phyloP scores from a whole-genome alignment of 1,139 yeast genomes.

The Pichiaceae sp. region DNA sequence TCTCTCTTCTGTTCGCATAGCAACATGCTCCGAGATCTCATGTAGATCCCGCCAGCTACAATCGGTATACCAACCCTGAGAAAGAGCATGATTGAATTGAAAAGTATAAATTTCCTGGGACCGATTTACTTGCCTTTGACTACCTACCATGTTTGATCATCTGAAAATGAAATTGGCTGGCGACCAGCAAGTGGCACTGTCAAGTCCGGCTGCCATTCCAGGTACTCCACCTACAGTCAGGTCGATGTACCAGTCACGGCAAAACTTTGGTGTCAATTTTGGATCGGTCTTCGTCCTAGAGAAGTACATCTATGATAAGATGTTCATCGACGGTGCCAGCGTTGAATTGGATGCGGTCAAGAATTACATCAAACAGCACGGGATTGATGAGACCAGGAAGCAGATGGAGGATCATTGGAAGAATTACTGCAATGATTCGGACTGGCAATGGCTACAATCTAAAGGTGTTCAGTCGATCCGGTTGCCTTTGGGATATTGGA shows the following conservation, averaged over 20 bases:
- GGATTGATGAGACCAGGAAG: constrained; percentile 45
- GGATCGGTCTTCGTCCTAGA: constrained; percentile 83
- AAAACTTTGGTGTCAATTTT: constrained; percentile 77
- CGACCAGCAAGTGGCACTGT: constrained; percentile 3
- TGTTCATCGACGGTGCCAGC: constrained; percentile 41
- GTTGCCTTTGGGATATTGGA: constrained; percentile 91
- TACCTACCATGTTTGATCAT: constrained; percentile 9
- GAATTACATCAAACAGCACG: constrained; percentile 37
- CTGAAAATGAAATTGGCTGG: constrained; percentile 10
- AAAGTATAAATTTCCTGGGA: too few relatives aligned
- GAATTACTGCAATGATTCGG: constrained; percentile 53
- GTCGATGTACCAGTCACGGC: constrained; percentile 57
- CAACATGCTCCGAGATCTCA: constrained; percentile 1
- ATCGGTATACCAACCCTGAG: constrained; percentile 7
- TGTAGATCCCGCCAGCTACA: constrained; percentile 4
- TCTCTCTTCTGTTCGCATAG: constrained; percentile 27
- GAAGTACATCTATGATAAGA: constrained; percentile 56
- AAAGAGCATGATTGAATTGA: not conserved
- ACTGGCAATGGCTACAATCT: constrained; percentile 68
- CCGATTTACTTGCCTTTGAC: not conserved
- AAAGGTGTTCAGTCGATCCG: constrained; percentile 71
- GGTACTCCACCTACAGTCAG: constrained; percentile 32
- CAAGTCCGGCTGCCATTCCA: constrained; percentile 18
- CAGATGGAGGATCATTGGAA: constrained; percentile 65
- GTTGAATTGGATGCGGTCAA: constrained; percentile 74